Conservation (phyloP, 805 yeast species). For the Suhomyces prunicola region DNA sequence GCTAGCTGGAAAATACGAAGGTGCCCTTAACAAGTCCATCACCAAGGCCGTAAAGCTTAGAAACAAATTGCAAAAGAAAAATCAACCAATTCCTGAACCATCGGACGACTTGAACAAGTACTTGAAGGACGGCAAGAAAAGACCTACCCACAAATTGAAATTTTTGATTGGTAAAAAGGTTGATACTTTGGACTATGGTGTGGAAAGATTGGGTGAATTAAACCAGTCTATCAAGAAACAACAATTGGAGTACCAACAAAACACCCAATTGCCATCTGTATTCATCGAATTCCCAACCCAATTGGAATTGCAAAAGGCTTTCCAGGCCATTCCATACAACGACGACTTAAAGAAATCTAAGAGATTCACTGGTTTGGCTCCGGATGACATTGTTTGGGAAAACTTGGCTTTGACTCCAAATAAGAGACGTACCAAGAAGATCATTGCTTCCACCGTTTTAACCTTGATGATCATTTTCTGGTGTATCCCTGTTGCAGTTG, state of each 20-base stretch:
- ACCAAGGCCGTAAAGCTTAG: constrained; percentile 57
- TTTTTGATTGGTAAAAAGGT: constrained; percentile 79
- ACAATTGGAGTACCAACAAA: constrained; percentile 53
- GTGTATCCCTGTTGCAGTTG: constrained; percentile 56
- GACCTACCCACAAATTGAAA: constrained; percentile 78
- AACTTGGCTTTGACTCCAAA: constrained; percentile 59
- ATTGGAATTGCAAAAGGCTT: constrained; percentile 84
- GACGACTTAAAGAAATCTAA: constrained; percentile 45
- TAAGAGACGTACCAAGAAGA: constrained; percentile 54
- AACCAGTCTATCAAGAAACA: constrained; percentile 59
- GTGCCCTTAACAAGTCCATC: constrained; percentile 57
- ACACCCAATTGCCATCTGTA: constrained; percentile 60
- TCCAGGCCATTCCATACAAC: constrained; percentile 70
- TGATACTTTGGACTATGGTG: constrained; percentile 72
- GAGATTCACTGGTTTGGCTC: constrained; percentile 61
- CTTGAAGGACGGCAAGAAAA: constrained; percentile 62
- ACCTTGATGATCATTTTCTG: constrained; percentile 71
- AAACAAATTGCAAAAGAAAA: constrained; percentile 56
- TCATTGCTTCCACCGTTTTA: constrained; percentile 61
- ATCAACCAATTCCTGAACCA: constrained; percentile 52
- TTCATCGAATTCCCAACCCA: constrained; percentile 82
- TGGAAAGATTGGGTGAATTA: constrained; percentile 63
- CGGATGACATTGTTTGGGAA: constrained; percentile 83
- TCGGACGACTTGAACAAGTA: constrained; percentile 57
- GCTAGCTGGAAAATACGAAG: constrained; percentile 59